These are phyloP conservation scores for Nakazawaea anatomiae DNA, from an alignment of 805 yeast genomes.

Conservation along the genomic window DNA sequence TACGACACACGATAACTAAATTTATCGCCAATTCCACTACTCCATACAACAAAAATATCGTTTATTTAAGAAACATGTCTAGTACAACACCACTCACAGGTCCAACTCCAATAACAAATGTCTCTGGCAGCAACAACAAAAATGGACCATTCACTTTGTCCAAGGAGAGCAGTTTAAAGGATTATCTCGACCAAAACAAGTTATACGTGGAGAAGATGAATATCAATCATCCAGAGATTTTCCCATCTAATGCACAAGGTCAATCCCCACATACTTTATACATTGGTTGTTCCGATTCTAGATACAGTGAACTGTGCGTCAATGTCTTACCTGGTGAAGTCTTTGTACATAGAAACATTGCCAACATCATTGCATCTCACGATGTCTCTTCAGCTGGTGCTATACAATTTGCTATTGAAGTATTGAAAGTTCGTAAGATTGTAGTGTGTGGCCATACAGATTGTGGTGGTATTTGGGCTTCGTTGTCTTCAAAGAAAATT, in stretches of 20 bases:
- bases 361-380: slow-evolving; percentile 64
- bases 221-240: slow-evolving; percentile 47
- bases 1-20: not conserved
- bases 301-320: slow-evolving; percentile 77
- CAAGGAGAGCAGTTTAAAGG: slow-evolving; percentile 41
- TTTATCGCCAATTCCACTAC: not conserved
- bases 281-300: slow-evolving; percentile 92
- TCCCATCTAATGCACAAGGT: slow-evolving; percentile 67
- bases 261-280: slow-evolving; percentile 91
- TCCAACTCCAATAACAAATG: not conserved
- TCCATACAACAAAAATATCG: no score
- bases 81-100: not conserved
- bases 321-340: slow-evolving; percentile 87
- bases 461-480: slow-evolving; percentile 90
- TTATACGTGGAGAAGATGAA: slow-evolving; percentile 40
- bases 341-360: slow-evolving; percentile 84
- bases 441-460: slow-evolving; percentile 92
- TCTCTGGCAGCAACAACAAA: not conserved
- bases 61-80: not conserved
- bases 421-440: slow-evolving; percentile 71
- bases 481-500: slow-evolving; percentile 54
- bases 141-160: slow-evolving; percentile 35
- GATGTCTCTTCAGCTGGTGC: slow-evolving; percentile 76
- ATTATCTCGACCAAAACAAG: slow-evolving; percentile 42
- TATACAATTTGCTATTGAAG: slow-evolving; percentile 83